Evolutionary conservation across 257 asterid species (phyloP).

Genomic region (Plantago ovata): DNA sequence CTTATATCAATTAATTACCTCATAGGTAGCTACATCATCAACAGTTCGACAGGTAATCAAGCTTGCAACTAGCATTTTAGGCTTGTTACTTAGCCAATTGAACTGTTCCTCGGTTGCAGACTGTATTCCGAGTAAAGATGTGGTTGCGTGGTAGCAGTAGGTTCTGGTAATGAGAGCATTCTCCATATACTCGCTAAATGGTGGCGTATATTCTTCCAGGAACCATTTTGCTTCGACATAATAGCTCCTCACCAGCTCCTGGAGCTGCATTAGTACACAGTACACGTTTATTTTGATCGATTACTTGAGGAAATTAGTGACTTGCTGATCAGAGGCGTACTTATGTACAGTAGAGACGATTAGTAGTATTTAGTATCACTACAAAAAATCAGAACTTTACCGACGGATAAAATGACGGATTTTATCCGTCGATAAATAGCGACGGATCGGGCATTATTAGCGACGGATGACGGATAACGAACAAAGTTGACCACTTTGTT

Average conservation of each 20-base stretch:
- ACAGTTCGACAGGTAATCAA: neutral
- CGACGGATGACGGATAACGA: too few species aligned
- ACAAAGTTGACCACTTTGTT: too few species aligned
- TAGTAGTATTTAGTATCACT: too few species aligned
- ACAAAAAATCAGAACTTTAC: too few species aligned
- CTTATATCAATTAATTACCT: too few species aligned
- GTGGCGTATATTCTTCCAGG: conserved; percentile 1
- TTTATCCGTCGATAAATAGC: too few species aligned
- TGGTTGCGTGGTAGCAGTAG: conserved; percentile 1
- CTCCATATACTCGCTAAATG: conserved; percentile 2
- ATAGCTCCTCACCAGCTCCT: conserved; percentile 18
- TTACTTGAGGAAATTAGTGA: too few species aligned
- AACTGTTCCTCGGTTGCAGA: neutral
- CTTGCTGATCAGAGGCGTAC: too few species aligned
- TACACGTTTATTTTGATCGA: too few species aligned
- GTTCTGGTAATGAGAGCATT: conserved; percentile 14
- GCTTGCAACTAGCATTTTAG: conserved; percentile 13
- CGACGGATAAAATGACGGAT: too few species aligned
- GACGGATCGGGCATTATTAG: too few species aligned
- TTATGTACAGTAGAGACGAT: too few species aligned
- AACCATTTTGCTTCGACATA: conserved; percentile 20
- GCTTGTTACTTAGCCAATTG: conserved; percentile 13
- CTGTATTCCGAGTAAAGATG: conserved; percentile 7
- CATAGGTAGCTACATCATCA: conserved; percentile 15
- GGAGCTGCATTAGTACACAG: neutral